Conservation (phyloP, 192 early-diverging fungal species). For the Entomortierella chlamydospora region DNA sequence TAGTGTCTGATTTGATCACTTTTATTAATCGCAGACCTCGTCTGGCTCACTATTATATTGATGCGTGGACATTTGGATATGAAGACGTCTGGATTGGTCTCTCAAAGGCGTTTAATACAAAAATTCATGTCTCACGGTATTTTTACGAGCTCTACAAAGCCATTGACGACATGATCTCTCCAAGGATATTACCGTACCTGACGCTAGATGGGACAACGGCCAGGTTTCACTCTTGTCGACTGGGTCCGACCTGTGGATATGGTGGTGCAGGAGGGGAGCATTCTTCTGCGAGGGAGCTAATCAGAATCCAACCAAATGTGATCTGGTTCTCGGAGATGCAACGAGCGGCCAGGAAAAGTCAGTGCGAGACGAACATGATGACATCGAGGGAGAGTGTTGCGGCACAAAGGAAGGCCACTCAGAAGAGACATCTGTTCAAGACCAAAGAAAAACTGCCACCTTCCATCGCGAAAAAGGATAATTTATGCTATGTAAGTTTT, state of each 20-base stretch:
- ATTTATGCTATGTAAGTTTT: conserved; percentile 35
- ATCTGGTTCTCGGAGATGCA: conserved; percentile 29
- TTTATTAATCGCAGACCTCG: conserved; percentile 39
- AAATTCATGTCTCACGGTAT: conserved; percentile 43
- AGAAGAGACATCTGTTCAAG: conserved; percentile 8
- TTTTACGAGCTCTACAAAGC: conserved; percentile 37
- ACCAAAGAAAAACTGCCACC: conserved; percentile 29
- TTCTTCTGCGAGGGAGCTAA: conserved; percentile 24
- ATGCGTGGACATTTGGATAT: conserved; percentile 61
- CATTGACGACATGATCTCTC: conserved; percentile 40
- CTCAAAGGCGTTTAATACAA: conserved; percentile 50
- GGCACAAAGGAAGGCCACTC: conserved; percentile 1
- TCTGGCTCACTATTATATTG: conserved; percentile 53
- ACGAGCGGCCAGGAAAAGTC: not conserved
- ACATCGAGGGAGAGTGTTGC: not conserved
- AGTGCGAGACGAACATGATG: not conserved
- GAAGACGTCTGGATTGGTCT: conserved; percentile 61
- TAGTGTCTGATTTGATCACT: conserved; percentile 35
- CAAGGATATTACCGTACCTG: conserved; percentile 33
- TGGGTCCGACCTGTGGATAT: conserved; percentile 36
- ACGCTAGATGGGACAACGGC: conserved; percentile 27
- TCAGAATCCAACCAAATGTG: conserved; percentile 48
- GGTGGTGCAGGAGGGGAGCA: conserved; percentile 46
- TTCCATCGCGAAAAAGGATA: conserved; percentile 24
- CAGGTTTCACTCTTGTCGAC: conserved; percentile 46